Base-by-base conservation (phyloP, 2,329 filamentous ascomycete species). In the Colletotrichum sojae region DNA sequence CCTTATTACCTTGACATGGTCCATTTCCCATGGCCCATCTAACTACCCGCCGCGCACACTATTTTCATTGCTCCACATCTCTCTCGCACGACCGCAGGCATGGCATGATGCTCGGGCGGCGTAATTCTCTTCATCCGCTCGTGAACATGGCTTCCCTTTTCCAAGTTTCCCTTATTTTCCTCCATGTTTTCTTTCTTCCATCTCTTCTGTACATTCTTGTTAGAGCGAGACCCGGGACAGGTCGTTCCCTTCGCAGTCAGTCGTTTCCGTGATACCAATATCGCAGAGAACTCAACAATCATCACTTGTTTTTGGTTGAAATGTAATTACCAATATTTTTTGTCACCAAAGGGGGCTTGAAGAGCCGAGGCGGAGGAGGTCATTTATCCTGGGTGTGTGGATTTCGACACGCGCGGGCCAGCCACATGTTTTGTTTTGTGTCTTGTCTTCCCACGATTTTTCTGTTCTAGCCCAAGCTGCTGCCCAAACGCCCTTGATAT, bases 201-300 rank as follows among this genome's bases (percentile, higher is more conserved):
- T 71, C 64, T 71, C 48, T 67, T 71, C 69, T 72, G 71, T 72
- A 72, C 66, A 72, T 69, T 67, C 45, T 51, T 43, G 25, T 69
- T 70, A 70, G 57, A 70, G 69, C 61, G 52, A 69, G 71, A 72
- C 71, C 65, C 71, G 58, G 69, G 71, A 64, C 66, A 64, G 71
- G 71, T 72, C 71, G 62, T 72, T 71, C 69, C 58, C 48, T 72
- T 72, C 71, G 52, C 54, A 66, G 49, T 72, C 71, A 68, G 69
- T 72, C 69, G 45, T 69, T 71, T 59, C 69, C 65, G 58, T 71
- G 70, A 71, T 70, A 71, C 70, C 70, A 70, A 63, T 70, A 68
- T 68, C 63, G 64, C 63, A 68, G 57, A 70, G 56, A 70, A 54
- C 49, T 40, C 65, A 54, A 64, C n/a, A 36, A 43, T 40, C 15